Percentiles rank a stretch among this genome's conserved stretches.
phyloP scores from a whole-genome alignment of 2,329 filamentous ascomycete species.

The Myriangium duriaei region DNA sequence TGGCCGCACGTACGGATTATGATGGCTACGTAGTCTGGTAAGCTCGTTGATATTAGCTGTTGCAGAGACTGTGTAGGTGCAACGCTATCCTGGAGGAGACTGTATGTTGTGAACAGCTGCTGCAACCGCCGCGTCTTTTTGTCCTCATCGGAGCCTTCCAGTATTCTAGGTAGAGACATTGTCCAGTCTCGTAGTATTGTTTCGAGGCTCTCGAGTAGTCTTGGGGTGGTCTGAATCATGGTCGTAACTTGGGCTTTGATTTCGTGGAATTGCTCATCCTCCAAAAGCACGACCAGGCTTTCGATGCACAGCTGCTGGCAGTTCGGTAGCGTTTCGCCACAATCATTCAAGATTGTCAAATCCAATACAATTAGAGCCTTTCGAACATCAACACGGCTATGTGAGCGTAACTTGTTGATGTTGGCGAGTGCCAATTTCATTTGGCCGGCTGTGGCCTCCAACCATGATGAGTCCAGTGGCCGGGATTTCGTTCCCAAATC shows the following conservation, averaged over 20 bases:
- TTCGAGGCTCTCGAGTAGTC: slow-evolving; percentile 53
- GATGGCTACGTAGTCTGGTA: slow-evolving; percentile 60
- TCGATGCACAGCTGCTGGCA: slow-evolving; percentile 65
- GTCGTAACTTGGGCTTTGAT: slow-evolving; percentile 38
- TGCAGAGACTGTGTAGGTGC: slow-evolving; percentile 55
- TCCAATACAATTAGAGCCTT: slow-evolving; percentile 58
- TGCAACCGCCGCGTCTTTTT: slow-evolving; percentile 58
- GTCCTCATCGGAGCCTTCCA: slow-evolving; percentile 75
- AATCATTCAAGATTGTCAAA: slow-evolving; percentile 64
- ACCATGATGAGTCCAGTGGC: slow-evolving; percentile 41
- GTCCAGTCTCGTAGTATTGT: slow-evolving; percentile 70
- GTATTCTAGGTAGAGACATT: slow-evolving; percentile 62
- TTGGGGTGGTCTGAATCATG: slow-evolving; percentile 49
- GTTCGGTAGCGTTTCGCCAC: slow-evolving; percentile 57
- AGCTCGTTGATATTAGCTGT: slow-evolving; percentile 50
- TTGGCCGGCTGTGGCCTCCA: slow-evolving; percentile 66
- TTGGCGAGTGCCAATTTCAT: slow-evolving; percentile 71
- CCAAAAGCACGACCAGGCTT: slow-evolving; percentile 56
- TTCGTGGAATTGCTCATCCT: slow-evolving; percentile 30
- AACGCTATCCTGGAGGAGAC: slow-evolving; percentile 50
- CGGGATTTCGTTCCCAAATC: slow-evolving; percentile 19
- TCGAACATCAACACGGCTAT: slow-evolving; percentile 57
- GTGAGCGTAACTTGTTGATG: slow-evolving; percentile 60
- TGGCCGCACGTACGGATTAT: slow-evolving; percentile 26
- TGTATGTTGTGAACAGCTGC: slow-evolving; percentile 63